These are phyloP conservation scores for Phanerochaete carnosa DNA, from an alignment of 768 basidiomycete species.

Conservation along the genomic window DNA sequence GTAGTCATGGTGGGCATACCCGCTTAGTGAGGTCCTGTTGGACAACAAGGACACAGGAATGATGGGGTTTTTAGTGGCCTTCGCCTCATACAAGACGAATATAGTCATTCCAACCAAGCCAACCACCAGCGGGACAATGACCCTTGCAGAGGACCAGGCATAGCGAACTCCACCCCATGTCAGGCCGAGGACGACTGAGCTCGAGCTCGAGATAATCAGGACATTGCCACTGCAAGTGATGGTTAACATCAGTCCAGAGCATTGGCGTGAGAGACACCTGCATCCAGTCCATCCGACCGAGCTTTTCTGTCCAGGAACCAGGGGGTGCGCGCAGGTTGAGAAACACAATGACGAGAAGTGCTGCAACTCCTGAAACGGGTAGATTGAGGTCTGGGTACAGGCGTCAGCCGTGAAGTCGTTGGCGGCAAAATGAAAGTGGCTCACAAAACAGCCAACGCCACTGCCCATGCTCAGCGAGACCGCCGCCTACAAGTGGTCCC, in stretches of 20 bases:
- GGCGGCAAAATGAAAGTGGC: neutral
- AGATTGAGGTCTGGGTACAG: conserved; percentile 33
- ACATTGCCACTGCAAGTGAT: conserved; percentile 29
- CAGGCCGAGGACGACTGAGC: conserved; percentile 31
- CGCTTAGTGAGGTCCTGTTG: conserved; percentile 29
- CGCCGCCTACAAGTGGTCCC: conserved; percentile 6
- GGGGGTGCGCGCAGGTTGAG: conserved; percentile 23
- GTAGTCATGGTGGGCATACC: too few species aligned
- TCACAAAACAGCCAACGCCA: conserved; percentile 32
- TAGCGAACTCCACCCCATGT: conserved; percentile 40
- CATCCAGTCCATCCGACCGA: conserved; percentile 34
- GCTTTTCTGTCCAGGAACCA: conserved; percentile 25
- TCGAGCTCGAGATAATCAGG: conserved; percentile 29
- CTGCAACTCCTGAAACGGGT: conserved; percentile 22
- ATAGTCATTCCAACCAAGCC: conserved; percentile 29
- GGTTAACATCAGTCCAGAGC: neutral
- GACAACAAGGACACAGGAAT: conserved; percentile 23
- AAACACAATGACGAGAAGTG: conserved; percentile 15
- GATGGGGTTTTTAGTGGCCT: neutral
- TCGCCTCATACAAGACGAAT: conserved; percentile 15
- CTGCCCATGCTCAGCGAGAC: conserved; percentile 20
- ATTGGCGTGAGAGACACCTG: conserved; percentile 14
- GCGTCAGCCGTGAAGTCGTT: neutral
- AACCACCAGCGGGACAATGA: conserved; percentile 39
- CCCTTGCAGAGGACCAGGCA: conserved; percentile 34